These are phyloP conservation scores for Colletotrichum camelliae DNA, from an alignment of 2,329 filamentous ascomycete genomes.

Conservation along the genomic window DNA sequence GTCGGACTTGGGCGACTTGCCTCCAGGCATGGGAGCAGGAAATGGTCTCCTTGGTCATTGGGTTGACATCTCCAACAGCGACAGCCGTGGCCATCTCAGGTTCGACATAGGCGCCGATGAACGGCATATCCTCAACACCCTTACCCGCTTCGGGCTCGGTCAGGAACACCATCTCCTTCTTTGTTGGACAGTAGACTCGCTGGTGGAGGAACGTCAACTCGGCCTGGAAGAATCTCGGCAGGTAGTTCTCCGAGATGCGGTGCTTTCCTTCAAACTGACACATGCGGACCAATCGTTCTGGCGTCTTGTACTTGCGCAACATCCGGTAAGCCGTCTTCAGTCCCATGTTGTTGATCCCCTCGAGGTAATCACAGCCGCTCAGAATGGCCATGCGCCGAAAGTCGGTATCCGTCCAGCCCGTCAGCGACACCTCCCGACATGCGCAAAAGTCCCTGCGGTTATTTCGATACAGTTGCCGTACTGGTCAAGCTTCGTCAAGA, in stretches of 20 bases:
- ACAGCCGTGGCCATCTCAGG: slow-evolving; percentile 74
- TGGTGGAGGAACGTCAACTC: slow-evolving; percentile 94
- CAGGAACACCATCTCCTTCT: slow-evolving; percentile 75
- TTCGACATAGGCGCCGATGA: slow-evolving; percentile 78
- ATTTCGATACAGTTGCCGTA: slow-evolving; percentile 94
- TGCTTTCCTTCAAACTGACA: slow-evolving; percentile 90
- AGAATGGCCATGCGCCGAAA: slow-evolving; percentile 96
- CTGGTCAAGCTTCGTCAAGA: slow-evolving; percentile 93
- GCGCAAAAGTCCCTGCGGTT: slow-evolving; percentile 85
- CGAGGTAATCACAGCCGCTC: slow-evolving; percentile 95
- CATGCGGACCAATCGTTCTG: slow-evolving; percentile 82
- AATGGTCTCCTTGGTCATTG: slow-evolving; percentile 80
- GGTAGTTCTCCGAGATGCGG: slow-evolving; percentile 79
- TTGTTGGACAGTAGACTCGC: slow-evolving; percentile 86
- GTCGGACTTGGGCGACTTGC: slow-evolving; percentile 50
- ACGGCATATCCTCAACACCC: slow-evolving; percentile 74
- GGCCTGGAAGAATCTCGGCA: slow-evolving; percentile 81
- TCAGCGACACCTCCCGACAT: slow-evolving; percentile 85
- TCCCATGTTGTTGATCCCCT: slow-evolving; percentile 83
- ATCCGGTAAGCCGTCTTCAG: slow-evolving; percentile 92
- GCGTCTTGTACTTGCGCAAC: slow-evolving; percentile 86
- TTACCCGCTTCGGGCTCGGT: slow-evolving; percentile 69
- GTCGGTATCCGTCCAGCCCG: slow-evolving; percentile 89
- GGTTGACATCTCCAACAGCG: slow-evolving; percentile 83
- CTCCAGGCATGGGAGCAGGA: slow-evolving; percentile 44